Evolutionary conservation across 2,329 filamentous ascomycete species (phyloP).

Genomic region (Curvularia spicifera): DNA sequence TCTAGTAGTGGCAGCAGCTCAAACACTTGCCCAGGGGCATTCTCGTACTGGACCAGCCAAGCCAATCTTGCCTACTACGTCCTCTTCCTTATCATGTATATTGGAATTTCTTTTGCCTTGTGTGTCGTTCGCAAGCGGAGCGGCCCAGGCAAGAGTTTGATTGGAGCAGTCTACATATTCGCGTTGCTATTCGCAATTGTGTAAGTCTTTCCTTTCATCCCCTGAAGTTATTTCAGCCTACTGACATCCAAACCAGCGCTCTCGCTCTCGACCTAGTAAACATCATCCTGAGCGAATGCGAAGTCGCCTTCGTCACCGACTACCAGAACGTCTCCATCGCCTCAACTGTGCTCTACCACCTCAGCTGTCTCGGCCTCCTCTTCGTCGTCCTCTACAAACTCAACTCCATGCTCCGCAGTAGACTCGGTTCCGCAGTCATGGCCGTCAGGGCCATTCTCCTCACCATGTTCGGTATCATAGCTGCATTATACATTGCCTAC

Average conservation of each 20-base stretch:
- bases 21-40: conserved; percentile 27
- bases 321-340: conserved; percentile 25
- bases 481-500: conserved; percentile 20
- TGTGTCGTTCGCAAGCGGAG: conserved; percentile 28
- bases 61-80: conserved; percentile 27
- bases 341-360: conserved; percentile 24
- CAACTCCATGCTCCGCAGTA: conserved; percentile 34
- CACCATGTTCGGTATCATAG: conserved; percentile 29
- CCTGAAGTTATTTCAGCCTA: background rate
- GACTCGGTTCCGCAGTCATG: conserved; percentile 18
- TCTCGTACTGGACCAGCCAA: conserved; percentile 10
- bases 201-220: conserved; percentile 22
- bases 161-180: conserved; percentile 26
- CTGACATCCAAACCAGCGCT: conserved; percentile 15
- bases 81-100: conserved; percentile 25
- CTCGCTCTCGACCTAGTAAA: conserved; percentile 19
- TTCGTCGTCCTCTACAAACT: conserved; percentile 32
- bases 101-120: conserved; percentile 24
- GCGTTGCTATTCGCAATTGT: conserved; percentile 22
- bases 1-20: conserved; percentile 21
- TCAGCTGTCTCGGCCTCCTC: conserved; percentile 33
- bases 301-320: background rate
- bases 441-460: conserved; percentile 22
- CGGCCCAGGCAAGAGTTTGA: conserved; percentile 28
- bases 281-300: conserved; percentile 26